Evolutionary conservation across 176 grass and related monocot genomes (phyloP).

Genomic region (Paspalum vaginatum): DNA sequence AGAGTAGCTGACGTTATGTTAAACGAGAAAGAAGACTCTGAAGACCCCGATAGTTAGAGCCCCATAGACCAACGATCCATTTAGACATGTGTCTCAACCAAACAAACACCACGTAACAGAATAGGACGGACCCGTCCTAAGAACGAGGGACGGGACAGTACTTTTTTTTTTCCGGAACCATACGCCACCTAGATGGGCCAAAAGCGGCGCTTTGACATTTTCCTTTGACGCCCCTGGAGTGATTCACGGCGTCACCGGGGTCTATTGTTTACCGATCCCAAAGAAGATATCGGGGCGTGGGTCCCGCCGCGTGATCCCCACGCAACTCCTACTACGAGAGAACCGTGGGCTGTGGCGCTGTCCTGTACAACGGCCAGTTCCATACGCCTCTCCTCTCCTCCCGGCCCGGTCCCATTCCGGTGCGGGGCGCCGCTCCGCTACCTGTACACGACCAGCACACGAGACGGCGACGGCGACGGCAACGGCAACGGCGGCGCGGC

Average conservation of each 20-base stretch:
- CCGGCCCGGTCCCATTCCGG: background rate
- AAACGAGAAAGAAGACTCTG: no score
- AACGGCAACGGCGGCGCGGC: no score
- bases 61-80: no score
- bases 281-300: constrained; percentile 50
- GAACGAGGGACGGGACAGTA: no score
- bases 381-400: background rate
- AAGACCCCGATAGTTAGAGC: no score
- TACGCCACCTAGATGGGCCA: no score
- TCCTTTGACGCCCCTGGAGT: background rate
- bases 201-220: no score
- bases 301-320: constrained; percentile 28
- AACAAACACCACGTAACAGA: no score
- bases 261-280: constrained; percentile 49
- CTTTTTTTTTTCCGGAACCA: no score
- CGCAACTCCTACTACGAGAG: background rate
- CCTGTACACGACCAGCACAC: background rate
- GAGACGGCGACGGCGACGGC: background rate
- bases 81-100: no score
- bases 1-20: no score
- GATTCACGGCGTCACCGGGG: background rate
- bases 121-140: no score
- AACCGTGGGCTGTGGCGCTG: background rate
- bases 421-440: background rate
- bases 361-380: background rate